Base-by-base conservation (phyloP, 768 basidiomycete species). In the Antrodiella citrinella region DNA sequence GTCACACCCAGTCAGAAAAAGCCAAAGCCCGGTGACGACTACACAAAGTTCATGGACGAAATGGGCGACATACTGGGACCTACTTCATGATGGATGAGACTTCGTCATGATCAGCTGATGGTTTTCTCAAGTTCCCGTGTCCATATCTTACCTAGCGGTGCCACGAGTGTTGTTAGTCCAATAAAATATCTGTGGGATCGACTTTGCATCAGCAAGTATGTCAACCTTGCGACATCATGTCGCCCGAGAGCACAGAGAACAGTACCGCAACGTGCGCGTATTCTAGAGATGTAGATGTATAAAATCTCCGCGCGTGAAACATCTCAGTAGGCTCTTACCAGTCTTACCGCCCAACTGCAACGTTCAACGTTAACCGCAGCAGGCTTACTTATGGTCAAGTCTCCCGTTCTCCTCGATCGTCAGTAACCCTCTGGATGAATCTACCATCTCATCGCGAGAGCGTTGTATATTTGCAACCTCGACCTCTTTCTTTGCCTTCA, bases 31-130 rank as follows among this genome's bases (percentile, higher is more conserved):
- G 54, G 68, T 59, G 81, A 81, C 52, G 86, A 88, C 57, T 90
- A 89, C 60, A 78, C 76, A 47, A 86, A 81, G 54, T 89, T 87
- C 65, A 69, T 86, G 39, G 85, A 84, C 50, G 86, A 86, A 55
- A 81, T 88, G 77, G 74, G 76, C 24, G 85, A 86, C 61, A 75
- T 88, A 44, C 60, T 88, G 12, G 59, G 52, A 12, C 44, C 58
- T 13, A 15, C 30, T 35, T 35, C 30, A 35, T 35, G 30, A 35
- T 15, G 30, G 30, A 35, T n/a, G n/a, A n/a, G n/a, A n/a, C n/a
- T 7, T 35, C 30, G 30, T 35, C 15, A 7, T 35, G 7, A 35
- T 35, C 30, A 35, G 30, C 30, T 35, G 30, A 35, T 35, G 30
- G 15, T 35, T 7, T 35, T 15, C 30, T 35, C 30, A 15, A 35